Evolutionary conservation across 2,329 filamentous ascomycete species (phyloP), one percentile per base, ranked within the genome.

Genomic region (Nemania sp.): DNA sequence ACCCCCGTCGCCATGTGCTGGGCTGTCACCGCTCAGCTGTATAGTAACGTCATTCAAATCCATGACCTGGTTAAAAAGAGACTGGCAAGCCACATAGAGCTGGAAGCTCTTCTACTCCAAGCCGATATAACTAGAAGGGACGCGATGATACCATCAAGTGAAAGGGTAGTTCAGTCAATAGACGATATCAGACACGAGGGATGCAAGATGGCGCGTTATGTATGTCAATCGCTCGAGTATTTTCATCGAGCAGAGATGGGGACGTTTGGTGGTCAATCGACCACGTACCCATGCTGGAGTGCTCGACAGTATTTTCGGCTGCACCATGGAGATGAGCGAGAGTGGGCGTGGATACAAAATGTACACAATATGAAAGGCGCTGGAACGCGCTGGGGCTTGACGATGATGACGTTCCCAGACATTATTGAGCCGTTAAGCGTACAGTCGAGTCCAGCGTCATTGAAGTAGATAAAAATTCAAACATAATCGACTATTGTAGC

Each of bases 1-100:
- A 57, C 64, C 7, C 29, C 69, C 52, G 24, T 70, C 32, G 49
- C 64, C 32, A 70, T 70, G 64, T 70, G 69, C 67, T 72, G 70
- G 70, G 43, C 62, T 18, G 62, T 71, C 53, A 32, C 18, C 56
- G 35, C 69, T 45, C 70, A 72, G 38, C 49, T 72, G 32, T 69
- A 67, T 53, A 72, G 70, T 66, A 66, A 69, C 43, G 59, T 72
- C n/a, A 71, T 72, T 15, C 70, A 72, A 41, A 71, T 72, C 41
- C 51, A 68, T 29, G 62, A 67, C 35, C 59, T 72, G 41, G 64
- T 70, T 11, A 56, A 59, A 54, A 56, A 38, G 54, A 69, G 62
- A 56, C 53, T 72, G 5, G 67, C 58, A 45, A 54, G 60, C 41
- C 55, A 43, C n/a, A 63, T 71, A 41, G 29, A 41, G 41, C 68